These are phyloP conservation scores for Austroboletus niveus DNA, from an alignment of 1,284 basidiomycete species.

Conservation along the genomic window DNA sequence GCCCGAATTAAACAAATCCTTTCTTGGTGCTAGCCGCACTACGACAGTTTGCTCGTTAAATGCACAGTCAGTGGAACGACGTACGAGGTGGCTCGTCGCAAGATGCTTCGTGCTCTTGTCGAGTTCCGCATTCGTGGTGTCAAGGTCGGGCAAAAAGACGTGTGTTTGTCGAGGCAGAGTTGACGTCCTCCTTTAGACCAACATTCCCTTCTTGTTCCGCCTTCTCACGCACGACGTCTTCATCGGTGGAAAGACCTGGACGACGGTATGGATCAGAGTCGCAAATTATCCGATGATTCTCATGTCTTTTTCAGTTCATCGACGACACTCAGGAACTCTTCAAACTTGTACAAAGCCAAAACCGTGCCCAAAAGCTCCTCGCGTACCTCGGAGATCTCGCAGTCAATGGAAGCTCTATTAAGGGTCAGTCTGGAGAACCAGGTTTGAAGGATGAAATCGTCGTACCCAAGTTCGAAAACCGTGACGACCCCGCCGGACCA, in stretches of 20 bases:
- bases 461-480: conserved; percentile 80
- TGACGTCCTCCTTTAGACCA: conserved; percentile 61
- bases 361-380: conserved; percentile 96
- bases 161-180: not conserved
- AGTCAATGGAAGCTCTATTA: conserved; percentile 98
- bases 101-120: conserved; percentile 98
- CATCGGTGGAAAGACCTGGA: conserved; percentile 97
- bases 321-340: conserved; percentile 99
- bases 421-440: conserved; percentile 90
- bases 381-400: conserved; percentile 97
- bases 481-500: conserved; percentile 70
- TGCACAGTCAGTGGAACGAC: conserved; percentile 95
- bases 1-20: not conserved
- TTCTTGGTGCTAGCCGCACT: conserved; percentile 71
- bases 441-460: conserved; percentile 90
- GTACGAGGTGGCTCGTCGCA: conserved; percentile 96
- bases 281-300: conserved; percentile 1
- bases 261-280: conserved; percentile 60
- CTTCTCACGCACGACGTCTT: conserved; percentile 98
- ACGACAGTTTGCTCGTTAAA: conserved; percentile 98
- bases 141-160: conserved; percentile 56
- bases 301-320: conserved; percentile 70
- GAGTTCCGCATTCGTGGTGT: conserved; percentile 99
- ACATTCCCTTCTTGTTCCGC: conserved; percentile 99
- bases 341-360: conserved; percentile 97